Evolutionary conservation across 441 rosid genomes (phyloP).

Genomic region (Manihot esculenta): DNA sequence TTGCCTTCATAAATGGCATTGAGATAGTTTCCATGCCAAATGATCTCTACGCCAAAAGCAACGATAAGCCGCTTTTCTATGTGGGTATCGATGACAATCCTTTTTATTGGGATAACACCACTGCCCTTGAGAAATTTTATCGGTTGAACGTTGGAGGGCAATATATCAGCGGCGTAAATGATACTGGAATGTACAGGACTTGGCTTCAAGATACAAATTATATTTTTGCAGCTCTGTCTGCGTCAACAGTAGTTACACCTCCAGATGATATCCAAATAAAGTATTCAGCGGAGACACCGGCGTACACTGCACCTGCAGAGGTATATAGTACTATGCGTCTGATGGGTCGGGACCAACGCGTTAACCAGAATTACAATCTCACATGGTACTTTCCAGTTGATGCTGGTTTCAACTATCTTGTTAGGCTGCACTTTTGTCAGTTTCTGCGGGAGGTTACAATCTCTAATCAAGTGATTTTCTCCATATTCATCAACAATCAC

Average conservation of each 20-base stretch:
- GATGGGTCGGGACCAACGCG: conserved; percentile 4
- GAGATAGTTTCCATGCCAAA: conserved; percentile 45
- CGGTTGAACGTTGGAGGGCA: conserved; percentile 44
- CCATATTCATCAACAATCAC: conserved; percentile 29
- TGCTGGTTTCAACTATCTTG: conserved; percentile 31
- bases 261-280: neutral
- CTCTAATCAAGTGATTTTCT: neutral
- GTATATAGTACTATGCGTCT: conserved; percentile 34
- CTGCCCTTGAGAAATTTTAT: conserved; percentile 35
- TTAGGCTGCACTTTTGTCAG: conserved; percentile 54
- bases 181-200: conserved; percentile 44
- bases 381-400: conserved; percentile 46
- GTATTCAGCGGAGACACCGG: neutral
- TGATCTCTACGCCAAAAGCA: conserved; percentile 18
- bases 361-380: conserved; percentile 23
- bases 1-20: conserved; percentile 48
- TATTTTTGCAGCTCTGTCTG: neutral
- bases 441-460: neutral
- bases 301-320: conserved; percentile 33
- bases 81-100: neutral
- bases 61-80: neutral
- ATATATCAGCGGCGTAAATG: accelerated
- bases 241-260: neutral
- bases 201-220: conserved; percentile 34
- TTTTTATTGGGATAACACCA: neutral